A percentile compares a stretch with the other conserved stretches of the same genome.
These are phyloP conservation scores for Neospermospora avenae DNA, from an alignment of 2,329 filamentous ascomycete species.

Conservation along the genomic window DNA sequence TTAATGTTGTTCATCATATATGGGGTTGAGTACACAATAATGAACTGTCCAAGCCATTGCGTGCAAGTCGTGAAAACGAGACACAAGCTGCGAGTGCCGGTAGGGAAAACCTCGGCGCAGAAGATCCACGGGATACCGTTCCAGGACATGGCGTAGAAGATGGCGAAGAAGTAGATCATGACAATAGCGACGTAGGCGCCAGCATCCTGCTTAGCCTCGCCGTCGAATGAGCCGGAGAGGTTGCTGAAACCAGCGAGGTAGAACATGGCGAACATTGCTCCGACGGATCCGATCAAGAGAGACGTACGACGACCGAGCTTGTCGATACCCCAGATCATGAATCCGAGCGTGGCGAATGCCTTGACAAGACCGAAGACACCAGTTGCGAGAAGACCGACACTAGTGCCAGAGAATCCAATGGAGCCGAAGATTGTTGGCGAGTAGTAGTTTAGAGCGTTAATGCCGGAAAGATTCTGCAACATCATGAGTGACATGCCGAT, in stretches of 20 bases:
- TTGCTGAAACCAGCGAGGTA: slow-evolving; percentile 17
- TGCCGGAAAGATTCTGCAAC: slow-evolving; percentile 21
- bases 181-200: slow-evolving; percentile 17
- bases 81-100: slow-evolving; percentile 46
- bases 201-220: slow-evolving; percentile 7
- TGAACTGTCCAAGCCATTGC: slow-evolving; percentile 39
- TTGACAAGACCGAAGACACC: slow-evolving; percentile 39
- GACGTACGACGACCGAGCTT: slow-evolving; percentile 20
- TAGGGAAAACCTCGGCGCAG: slow-evolving; percentile 41
- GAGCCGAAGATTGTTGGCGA: slow-evolving; percentile 21
- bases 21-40: slow-evolving; percentile 31
- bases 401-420: slow-evolving; percentile 39
- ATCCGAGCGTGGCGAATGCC: slow-evolving; percentile 18
- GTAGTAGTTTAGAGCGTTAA: slow-evolving; percentile 26
- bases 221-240: slow-evolving; percentile 31
- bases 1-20: slow-evolving; percentile 22
- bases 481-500: slow-evolving; percentile 40
- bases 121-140: slow-evolving; percentile 41
- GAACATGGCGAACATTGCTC: slow-evolving; percentile 17
- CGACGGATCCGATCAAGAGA: slow-evolving; percentile 17
- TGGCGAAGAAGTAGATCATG: slow-evolving; percentile 25
- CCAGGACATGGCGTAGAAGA: slow-evolving; percentile 48
- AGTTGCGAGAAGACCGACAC: slow-evolving; percentile 40
- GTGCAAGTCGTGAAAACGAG: slow-evolving; percentile 55
- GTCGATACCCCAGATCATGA: slow-evolving; percentile 24